phyloP scores from a whole-genome alignment of 2,329 filamentous ascomycete species.

The Fusarium sacchari region DNA sequence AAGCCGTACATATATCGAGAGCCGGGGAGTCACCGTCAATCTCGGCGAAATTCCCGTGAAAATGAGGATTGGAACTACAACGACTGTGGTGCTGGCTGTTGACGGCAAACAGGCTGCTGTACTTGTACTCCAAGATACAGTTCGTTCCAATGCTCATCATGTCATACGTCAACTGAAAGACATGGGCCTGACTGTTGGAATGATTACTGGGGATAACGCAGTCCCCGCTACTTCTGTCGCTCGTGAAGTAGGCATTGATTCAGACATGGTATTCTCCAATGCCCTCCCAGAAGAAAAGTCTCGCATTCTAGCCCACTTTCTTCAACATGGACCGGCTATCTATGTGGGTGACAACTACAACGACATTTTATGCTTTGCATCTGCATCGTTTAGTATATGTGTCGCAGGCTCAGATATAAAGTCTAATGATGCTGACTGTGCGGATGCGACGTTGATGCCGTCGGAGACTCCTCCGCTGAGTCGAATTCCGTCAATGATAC shows the following conservation, averaged over 20 bases:
- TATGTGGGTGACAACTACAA: not conserved
- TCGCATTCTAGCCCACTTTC: not conserved
- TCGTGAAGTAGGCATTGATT: not conserved
- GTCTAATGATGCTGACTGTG: not conserved
- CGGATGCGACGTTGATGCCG: not conserved
- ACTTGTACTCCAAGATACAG: not conserved
- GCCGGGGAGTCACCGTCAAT: not conserved
- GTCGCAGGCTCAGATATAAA: not conserved
- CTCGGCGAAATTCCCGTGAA: rapidly evolving
- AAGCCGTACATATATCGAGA: not conserved
- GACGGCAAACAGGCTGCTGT: not conserved
- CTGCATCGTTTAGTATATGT: not conserved
- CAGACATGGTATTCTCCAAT: not conserved
- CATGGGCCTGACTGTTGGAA: rapidly evolving
- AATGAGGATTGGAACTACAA: not conserved
- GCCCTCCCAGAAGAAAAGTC: not conserved
- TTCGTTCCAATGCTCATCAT: not conserved
- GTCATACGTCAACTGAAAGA: not conserved
- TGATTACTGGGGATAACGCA: not conserved
- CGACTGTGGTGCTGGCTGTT: not conserved
- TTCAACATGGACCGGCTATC: not conserved
- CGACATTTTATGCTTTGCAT: not conserved
- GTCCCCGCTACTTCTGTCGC: not conserved
- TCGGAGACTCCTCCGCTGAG: not conserved
- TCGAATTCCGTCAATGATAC: not conserved